A percentile compares a stretch with the other conserved stretches of the same genome.
phyloP scores from a whole-genome alignment of 176 grass and related monocot species.

The Cenchrus americanus region DNA sequence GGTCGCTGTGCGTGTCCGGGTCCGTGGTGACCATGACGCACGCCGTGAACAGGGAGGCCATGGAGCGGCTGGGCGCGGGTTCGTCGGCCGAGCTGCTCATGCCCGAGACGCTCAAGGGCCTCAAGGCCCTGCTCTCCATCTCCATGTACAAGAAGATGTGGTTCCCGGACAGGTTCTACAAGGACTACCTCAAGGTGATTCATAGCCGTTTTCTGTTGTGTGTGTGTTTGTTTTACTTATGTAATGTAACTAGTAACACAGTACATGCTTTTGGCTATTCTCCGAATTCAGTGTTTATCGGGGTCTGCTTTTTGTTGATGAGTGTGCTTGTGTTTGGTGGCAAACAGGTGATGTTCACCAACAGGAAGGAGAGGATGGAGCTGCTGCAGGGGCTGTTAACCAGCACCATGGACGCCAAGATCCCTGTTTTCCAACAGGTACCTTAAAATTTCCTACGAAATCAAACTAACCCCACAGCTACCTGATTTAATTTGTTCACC shows the following conservation, averaged over 20 bases:
- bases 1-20: conserved; percentile 77
- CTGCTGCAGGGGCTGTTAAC: conserved; percentile 73
- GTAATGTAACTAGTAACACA: neutral
- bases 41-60: conserved; percentile 62
- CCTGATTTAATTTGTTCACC: conserved; percentile 26
- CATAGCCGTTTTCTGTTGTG: too few species aligned
- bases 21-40: conserved; percentile 90
- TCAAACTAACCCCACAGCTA: conserved; percentile 30
- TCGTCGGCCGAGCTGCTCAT: conserved; percentile 82
- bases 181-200: conserved; percentile 85
- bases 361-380: conserved; percentile 79
- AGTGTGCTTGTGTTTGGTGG: conserved; percentile 12
- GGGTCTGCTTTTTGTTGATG: neutral
- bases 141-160: conserved; percentile 85
- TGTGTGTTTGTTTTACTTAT: too few species aligned
- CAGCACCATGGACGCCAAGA: conserved; percentile 74
- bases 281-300: neutral
- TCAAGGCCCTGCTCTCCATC: conserved; percentile 76
- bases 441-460: neutral
- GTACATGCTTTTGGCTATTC: neutral
- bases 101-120: conserved; percentile 73
- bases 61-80: conserved; percentile 55
- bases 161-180: conserved; percentile 82
- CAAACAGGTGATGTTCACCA: conserved; percentile 73
- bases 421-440: conserved; percentile 75